These are phyloP conservation scores for Echria macrotheca DNA, from an alignment of 495 filamentous ascomycete species.

Conservation along the genomic window DNA sequence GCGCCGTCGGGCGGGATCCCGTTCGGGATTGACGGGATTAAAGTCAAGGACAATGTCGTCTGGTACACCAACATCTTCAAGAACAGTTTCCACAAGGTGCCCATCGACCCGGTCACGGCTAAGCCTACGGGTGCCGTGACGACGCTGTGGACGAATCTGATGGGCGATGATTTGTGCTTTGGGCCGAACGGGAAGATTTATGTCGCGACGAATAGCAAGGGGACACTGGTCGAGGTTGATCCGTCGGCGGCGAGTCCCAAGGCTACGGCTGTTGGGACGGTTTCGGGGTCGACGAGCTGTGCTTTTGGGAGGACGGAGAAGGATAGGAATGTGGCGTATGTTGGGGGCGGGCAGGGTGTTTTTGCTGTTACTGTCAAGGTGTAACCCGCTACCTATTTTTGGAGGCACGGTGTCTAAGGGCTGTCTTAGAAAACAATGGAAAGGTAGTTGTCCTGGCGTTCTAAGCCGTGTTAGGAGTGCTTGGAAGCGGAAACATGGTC, in stretches of 20 bases:
- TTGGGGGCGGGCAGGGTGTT: conserved; percentile 27
- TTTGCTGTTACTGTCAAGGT: conserved; percentile 27
- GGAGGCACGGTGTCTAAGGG: too few species aligned
- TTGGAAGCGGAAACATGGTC: background rate
- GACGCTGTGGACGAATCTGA: conserved; percentile 36
- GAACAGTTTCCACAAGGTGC: conserved; percentile 37
- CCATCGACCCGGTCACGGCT: conserved; percentile 34
- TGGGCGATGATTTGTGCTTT: conserved; percentile 39
- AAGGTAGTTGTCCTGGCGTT: too few species aligned
- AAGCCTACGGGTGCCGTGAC: conserved; percentile 28
- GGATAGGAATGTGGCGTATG: conserved; percentile 36
- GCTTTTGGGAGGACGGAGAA: conserved; percentile 35
- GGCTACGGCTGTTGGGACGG: conserved; percentile 24
- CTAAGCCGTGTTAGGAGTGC: too few species aligned
- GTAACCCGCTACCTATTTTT: conserved; percentile 1
- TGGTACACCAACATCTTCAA: conserved; percentile 44
- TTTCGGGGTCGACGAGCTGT: conserved; percentile 31
- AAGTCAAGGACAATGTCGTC: conserved; percentile 28
- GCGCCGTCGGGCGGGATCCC: conserved; percentile 30
- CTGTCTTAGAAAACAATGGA: too few species aligned
- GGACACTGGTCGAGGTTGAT: conserved; percentile 37
- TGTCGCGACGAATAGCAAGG: conserved; percentile 34
- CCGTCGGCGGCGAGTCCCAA: conserved; percentile 26
- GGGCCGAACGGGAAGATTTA: conserved; percentile 37
- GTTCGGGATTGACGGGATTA: conserved; percentile 34